Conservation (phyloP, 2,329 filamentous ascomycete species). For the Xylaria sp. region DNA sequence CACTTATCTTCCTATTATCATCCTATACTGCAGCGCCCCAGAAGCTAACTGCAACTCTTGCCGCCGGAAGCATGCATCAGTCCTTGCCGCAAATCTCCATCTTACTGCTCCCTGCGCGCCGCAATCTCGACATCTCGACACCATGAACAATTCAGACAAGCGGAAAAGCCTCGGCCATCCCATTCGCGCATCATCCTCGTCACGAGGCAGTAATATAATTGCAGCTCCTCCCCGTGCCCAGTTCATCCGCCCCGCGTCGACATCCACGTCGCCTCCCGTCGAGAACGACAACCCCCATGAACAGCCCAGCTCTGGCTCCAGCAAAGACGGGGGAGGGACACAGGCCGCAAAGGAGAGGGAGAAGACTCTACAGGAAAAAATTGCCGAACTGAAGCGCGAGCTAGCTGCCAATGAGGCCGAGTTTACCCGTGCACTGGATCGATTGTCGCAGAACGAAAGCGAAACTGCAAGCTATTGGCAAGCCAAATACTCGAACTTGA, state of each 20-base stretch:
- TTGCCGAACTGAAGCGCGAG: constrained; percentile 64
- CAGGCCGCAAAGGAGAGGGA: constrained; percentile 45
- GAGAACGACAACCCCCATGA: constrained; percentile 45
- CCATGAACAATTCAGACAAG: constrained; percentile 59
- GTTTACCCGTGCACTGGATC: constrained; percentile 65
- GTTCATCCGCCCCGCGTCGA: constrained; percentile 49
- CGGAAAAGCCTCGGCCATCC: constrained; percentile 53
- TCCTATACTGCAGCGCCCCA: neutral
- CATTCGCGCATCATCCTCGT: constrained; percentile 49
- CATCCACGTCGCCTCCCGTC: constrained; percentile 49
- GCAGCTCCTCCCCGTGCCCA: constrained; percentile 57
- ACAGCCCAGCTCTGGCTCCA: constrained; percentile 37
- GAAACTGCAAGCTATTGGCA: constrained; percentile 69
- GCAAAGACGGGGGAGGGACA: constrained; percentile 42
- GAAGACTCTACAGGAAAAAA: constrained; percentile 57
- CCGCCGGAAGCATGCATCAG: constrained; percentile 31
- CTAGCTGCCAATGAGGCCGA: constrained; percentile 64
- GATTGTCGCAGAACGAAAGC: constrained; percentile 64
- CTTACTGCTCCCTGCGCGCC: constrained; percentile 25
- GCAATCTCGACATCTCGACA: constrained; percentile 35
- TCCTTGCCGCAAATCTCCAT: constrained; percentile 22
- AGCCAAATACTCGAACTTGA: constrained; percentile 62
- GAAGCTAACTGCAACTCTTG: neutral
- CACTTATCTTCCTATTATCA: too few species aligned
- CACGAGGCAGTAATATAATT: constrained; percentile 51